Evolutionary conservation across 2,329 filamentous ascomycete species (phyloP).

Genomic region (Beauveria sp.): DNA sequence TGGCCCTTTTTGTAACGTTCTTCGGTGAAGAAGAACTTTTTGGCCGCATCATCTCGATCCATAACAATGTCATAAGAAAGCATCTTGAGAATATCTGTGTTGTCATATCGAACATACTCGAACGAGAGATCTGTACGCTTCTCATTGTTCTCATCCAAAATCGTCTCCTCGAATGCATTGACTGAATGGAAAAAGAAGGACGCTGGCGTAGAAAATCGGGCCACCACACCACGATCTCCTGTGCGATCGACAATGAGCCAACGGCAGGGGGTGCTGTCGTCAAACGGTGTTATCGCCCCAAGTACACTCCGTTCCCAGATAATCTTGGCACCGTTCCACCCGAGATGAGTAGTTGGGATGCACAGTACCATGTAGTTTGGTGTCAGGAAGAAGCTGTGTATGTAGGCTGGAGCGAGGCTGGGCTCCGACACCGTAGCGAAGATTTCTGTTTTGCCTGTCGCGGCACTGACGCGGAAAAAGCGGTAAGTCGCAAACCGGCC

Average conservation of each 20-base stretch:
- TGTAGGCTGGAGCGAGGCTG: slow-evolving; percentile 54
- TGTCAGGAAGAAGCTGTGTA: slow-evolving; percentile 77
- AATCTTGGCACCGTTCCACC: slow-evolving; percentile 49
- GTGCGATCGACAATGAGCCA: slow-evolving; percentile 72
- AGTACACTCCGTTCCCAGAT: slow-evolving; percentile 59
- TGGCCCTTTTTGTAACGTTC: slow-evolving; percentile 29
- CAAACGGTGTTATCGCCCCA: slow-evolving; percentile 59
- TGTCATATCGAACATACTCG: slow-evolving; percentile 59
- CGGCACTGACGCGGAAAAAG: slow-evolving; percentile 57
- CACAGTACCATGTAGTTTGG: slow-evolving; percentile 65
- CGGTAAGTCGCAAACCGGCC: slow-evolving; percentile 54
- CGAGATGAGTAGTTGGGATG: slow-evolving; percentile 59
- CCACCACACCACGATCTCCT: slow-evolving; percentile 55
- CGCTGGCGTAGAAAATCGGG: slow-evolving; percentile 57
- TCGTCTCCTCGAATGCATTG: slow-evolving; percentile 64
- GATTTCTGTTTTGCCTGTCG: slow-evolving; percentile 59
- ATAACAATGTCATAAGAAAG: slow-evolving; percentile 66
- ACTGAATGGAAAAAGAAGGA: slow-evolving; percentile 75
- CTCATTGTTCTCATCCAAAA: slow-evolving; percentile 26
- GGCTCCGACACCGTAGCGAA: slow-evolving; percentile 55
- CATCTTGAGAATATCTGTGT: slow-evolving; percentile 54
- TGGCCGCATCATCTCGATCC: slow-evolving; percentile 39
- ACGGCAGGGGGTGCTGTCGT: slow-evolving; percentile 44
- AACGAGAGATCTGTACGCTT: slow-evolving; percentile 46
- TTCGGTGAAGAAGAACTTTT: slow-evolving; percentile 35